Percentiles rank a stretch among this genome's conserved stretches.
These are phyloP conservation scores for Sporothrix variecibatus DNA, from an alignment of 2,329 filamentous ascomycete species.

Conservation along the genomic window DNA sequence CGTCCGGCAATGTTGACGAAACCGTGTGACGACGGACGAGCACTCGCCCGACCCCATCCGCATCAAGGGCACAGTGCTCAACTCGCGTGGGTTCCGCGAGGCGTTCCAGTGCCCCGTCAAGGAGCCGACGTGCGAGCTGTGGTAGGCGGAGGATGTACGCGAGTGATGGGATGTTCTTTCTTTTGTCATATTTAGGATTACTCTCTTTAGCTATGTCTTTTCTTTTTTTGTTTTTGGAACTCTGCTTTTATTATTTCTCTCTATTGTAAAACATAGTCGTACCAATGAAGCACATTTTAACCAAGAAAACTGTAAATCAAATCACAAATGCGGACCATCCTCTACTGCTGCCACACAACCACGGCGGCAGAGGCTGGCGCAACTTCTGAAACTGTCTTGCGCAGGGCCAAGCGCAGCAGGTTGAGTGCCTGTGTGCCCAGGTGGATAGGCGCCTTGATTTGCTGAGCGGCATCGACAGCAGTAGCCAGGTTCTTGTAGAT, in stretches of 20 bases:
- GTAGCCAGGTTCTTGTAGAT: conserved; percentile 40
- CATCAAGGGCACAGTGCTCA: conserved; percentile 64
- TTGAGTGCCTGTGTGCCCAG: conserved; percentile 46
- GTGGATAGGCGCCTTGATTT: conserved; percentile 45
- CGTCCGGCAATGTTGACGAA: conserved; percentile 59
- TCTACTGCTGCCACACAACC: conserved; percentile 33
- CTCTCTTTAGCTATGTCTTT: not conserved
- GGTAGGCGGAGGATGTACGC: conserved; percentile 46
- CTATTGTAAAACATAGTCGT: not conserved
- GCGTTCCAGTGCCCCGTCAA: conserved; percentile 66
- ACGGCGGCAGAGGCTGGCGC: conserved; percentile 33
- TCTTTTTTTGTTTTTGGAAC: not conserved
- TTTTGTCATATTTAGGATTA: not conserved
- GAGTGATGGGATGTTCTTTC: not conserved
- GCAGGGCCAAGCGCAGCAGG: conserved; percentile 39
- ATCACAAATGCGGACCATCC: too few species aligned
- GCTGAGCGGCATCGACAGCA: conserved; percentile 47
- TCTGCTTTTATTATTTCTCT: not conserved
- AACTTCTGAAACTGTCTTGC: conserved; percentile 27
- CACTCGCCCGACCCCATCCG: conserved; percentile 66
- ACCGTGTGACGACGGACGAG: conserved; percentile 61
- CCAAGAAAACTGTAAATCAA: not conserved
- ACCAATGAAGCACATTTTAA: not conserved
- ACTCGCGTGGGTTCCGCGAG: conserved; percentile 67
- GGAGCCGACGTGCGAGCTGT: conserved; percentile 69